Conservation (phyloP, 208 protist species). For the Angomonas deanei region DNA sequence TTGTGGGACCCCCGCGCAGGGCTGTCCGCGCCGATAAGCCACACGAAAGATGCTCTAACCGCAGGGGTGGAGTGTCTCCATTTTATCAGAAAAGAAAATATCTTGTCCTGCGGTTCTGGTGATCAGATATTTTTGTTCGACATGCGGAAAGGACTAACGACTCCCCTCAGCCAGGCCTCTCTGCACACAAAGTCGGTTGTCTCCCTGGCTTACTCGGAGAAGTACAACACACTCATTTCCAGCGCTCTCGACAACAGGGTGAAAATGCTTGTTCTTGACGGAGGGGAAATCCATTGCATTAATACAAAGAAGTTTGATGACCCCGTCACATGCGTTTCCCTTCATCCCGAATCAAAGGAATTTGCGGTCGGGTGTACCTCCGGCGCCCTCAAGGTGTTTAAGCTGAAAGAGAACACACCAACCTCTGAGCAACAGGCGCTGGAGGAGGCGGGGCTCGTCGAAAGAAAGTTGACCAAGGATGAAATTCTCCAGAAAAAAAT, state of each 20-base stretch:
- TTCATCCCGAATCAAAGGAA: constrained; percentile 63
- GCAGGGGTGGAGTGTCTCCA: constrained; percentile 61
- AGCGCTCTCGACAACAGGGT: constrained; percentile 74
- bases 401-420: constrained; percentile 27
- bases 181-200: constrained; percentile 82
- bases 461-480: constrained; percentile 9
- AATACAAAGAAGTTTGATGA: constrained; percentile 58
- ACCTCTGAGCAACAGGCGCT: background rate
- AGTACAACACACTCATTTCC: constrained; percentile 58
- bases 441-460: background rate
- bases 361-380: constrained; percentile 63
- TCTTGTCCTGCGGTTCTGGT: constrained; percentile 41
- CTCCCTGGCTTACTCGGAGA: constrained; percentile 49
- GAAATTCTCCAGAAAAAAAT: constrained; percentile 47
- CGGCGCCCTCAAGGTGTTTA: constrained; percentile 63
- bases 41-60: constrained; percentile 14
- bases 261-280: constrained; percentile 67
- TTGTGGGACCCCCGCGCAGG: constrained; percentile 77
- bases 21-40: constrained; percentile 43
- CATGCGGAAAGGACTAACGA: constrained; percentile 47
- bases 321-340: constrained; percentile 49
- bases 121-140: constrained; percentile 71
- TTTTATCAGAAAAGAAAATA: constrained; percentile 23
- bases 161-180: constrained; percentile 40
- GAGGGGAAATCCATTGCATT: constrained; percentile 38